phyloP scores from a whole-genome alignment of 202 grass and related monocot genomes.

The Carex arenaria region DNA sequence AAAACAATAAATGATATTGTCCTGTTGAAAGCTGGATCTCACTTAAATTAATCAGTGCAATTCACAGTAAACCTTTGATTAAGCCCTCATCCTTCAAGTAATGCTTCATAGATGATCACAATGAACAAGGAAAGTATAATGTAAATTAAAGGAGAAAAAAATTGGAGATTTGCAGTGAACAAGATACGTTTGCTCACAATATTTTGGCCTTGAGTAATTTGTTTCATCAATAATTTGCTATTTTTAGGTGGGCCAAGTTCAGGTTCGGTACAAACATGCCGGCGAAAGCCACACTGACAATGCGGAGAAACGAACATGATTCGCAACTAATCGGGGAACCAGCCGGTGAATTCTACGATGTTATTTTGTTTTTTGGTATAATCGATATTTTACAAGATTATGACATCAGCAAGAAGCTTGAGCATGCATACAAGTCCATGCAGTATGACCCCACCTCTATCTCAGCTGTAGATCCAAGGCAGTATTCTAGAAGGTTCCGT shows the following conservation, averaged over 20 bases:
- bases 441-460: constrained; percentile 75
- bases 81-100: background rate
- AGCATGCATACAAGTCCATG: constrained; percentile 94
- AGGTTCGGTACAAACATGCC: constrained; percentile 63
- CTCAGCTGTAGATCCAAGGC: constrained; percentile 86
- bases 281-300: constrained; percentile 60
- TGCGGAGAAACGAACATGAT: constrained; percentile 38
- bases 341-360: constrained; percentile 59
- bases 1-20: background rate
- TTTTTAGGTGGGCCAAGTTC: constrained; percentile 43
- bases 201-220: background rate
- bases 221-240: background rate
- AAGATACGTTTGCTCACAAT: background rate
- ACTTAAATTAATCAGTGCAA: background rate
- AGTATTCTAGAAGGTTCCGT: constrained; percentile 76
- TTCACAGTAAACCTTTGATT: background rate
- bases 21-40: background rate
- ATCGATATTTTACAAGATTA: constrained; percentile 99
- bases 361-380: constrained; percentile 82
- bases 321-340: constrained; percentile 54
- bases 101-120: background rate
- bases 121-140: background rate
- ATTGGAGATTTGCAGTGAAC: background rate
- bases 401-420: constrained; percentile 96
- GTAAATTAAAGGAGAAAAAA: background rate